Evolutionary conservation across 768 basidiomycete genomes (phyloP), one percentile per base, ranked within the genome.

Genomic region (Tulasnella calospora): DNA sequence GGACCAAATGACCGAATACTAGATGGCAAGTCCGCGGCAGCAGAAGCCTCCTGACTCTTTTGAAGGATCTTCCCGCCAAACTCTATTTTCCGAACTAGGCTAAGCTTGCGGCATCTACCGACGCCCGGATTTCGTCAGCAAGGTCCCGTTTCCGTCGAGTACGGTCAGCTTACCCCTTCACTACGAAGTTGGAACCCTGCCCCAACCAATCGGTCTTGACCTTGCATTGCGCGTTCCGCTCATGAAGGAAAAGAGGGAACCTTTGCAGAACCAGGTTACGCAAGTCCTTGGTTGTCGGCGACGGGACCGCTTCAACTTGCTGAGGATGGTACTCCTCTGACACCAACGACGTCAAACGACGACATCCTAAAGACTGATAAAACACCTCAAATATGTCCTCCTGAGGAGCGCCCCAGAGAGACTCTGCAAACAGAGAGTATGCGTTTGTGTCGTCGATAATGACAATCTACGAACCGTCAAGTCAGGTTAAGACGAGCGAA

Each of bases 321-420:
- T 88, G 85, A 0, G 89, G 87, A 74, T 89, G 88, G 81, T 94
- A 93, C 41, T 94, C 92, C 81, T 96, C 94, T 79, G 88, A 89
- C 57, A 98, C 89, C 21, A 95, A 85, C 17, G 86, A 85, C 79
- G 92, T 92, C 35, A 99, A 87, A 5, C 89, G 88, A 41, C 87
- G 89, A 4, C 92, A 93, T 4, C 97, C 97, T 13, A 99, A 87
- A 30, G 86, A 85, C 0, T 86, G 83, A 81, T 98, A 98, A 82
- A 99, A 93, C 1, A 85, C 88, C 89, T 99, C 97, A 15, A 99
- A 86, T 10, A 94, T 87, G 81, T 97, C 95, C 83, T 99, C 96
- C 84, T 97, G 94, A 0, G 94, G 93, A 12, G 92, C 94, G 2
- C 88, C 89, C 82, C 91, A 94, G 21, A 97, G 85, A 2, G 88